Evolutionary conservation across 169 alveolate species (phyloP), one percentile per base, ranked within the genome.

Genomic region (Plasmodium gaboni): DNA sequence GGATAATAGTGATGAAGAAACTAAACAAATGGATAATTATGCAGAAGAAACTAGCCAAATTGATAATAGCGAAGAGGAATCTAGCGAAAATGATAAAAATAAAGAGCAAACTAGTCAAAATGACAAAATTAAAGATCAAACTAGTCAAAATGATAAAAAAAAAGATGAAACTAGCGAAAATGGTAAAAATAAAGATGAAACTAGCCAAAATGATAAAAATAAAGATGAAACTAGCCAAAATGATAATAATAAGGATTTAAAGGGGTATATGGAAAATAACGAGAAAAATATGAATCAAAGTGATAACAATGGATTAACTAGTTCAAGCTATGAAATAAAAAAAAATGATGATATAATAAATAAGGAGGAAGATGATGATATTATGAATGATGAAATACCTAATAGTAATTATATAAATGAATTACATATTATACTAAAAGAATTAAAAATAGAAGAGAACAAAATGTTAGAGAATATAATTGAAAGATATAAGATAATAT

Each of bases 391-490:
- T 42, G 32, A 5, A n/a, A 60, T 57, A n/a, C 55, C 42, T n/a
- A 38, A 9, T 8, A 50, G 24, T 42, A 9, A 38, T 17, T 19
- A 61, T 50, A 12, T 32, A 13, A 32, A 8, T 7, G 65, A 74
- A n/a, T 46, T 68, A n/a, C 19, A 44, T 13, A 60, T 46, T 53
- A 55, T 15, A 28, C 13, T 74, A 42, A 32, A 74, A 74, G 64
- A 63, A 26, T 24, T 74, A 38, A 74, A 74, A 3, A 15, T 3
- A 46, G 88, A 61, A 68, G 74, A 74, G 44, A 60, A 8, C 24
- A 2, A 51, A 22, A 74, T 10, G 44, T 74, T 74, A 42, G 68
- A 74, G 38, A 63, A 67, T n/a, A 74, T 74, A 26, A 15, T 74
- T 42, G 46, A 74, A 12, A 74, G 42, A 28, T 74, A 74, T 50